Evolutionary conservation across 1,284 basidiomycete genomes (phyloP).

Genomic region (Volvariella surrecta): DNA sequence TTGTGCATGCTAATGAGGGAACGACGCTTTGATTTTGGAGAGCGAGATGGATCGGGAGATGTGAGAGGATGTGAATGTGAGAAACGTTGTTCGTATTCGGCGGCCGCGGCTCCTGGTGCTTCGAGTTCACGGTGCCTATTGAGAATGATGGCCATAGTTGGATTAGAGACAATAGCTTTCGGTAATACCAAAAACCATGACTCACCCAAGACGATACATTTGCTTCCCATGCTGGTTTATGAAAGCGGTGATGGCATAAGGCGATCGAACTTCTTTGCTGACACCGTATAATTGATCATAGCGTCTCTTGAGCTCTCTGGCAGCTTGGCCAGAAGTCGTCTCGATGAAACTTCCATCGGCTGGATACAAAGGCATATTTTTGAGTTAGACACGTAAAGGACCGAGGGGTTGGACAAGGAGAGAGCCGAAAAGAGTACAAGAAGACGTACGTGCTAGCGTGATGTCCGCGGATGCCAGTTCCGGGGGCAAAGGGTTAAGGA

Average conservation of each 20-base stretch:
- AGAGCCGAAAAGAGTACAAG: constrained; percentile 7
- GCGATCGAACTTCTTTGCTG: constrained; percentile 56
- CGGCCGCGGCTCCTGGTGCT: constrained; percentile 39
- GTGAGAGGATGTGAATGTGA: constrained; percentile 17
- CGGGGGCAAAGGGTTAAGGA: constrained; percentile 18
- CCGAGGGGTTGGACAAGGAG: neutral
- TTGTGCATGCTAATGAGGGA: constrained; percentile 63
- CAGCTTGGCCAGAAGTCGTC: constrained; percentile 64
- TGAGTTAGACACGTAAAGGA: constrained; percentile 5
- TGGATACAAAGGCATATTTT: constrained; percentile 18
- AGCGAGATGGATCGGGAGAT: constrained; percentile 20
- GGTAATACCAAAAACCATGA: constrained; percentile 11
- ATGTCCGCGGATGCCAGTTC: constrained; percentile 53
- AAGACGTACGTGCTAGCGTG: constrained; percentile 48
- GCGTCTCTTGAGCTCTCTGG: constrained; percentile 62
- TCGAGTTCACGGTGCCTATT: constrained; percentile 45
- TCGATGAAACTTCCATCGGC: constrained; percentile 72
- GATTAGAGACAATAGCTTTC: constrained; percentile 7
- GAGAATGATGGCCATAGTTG: constrained; percentile 4
- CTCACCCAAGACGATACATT: constrained; percentile 69
- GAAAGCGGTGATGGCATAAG: constrained; percentile 70
- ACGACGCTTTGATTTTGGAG: constrained; percentile 37
- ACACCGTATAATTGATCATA: constrained; percentile 65
- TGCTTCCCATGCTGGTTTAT: constrained; percentile 70
- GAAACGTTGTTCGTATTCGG: constrained; percentile 24